These are phyloP conservation scores for Corymbia maculata DNA, from an alignment of 345 rosid species.

Conservation along the genomic window DNA sequence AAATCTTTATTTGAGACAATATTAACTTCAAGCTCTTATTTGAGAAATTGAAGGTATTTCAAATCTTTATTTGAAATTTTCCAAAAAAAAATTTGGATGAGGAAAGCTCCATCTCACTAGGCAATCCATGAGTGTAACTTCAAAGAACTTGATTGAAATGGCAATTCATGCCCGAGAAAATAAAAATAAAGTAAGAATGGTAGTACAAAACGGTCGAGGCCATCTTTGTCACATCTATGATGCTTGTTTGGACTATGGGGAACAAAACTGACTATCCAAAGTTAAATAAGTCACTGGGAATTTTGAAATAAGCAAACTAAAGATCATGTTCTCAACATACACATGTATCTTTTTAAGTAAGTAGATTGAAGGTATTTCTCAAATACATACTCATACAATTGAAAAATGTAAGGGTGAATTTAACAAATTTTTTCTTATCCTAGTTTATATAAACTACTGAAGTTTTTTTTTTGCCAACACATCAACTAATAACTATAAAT, in stretches of 20 bases:
- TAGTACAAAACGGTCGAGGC: background rate
- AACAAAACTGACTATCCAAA: background rate
- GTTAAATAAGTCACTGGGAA: background rate
- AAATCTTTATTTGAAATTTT: background rate
- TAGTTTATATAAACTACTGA: background rate
- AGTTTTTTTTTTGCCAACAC: background rate
- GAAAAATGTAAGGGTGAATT: background rate
- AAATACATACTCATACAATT: background rate
- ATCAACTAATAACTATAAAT: background rate
- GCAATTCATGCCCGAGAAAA: background rate
- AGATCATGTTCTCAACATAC: background rate
- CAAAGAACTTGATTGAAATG: background rate
- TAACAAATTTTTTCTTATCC: background rate
- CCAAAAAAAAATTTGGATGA: background rate
- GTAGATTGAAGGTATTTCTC: background rate
- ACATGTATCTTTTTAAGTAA: background rate
- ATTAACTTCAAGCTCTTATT: too few species aligned
- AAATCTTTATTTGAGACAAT: too few species aligned
- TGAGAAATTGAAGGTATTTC: too few species aligned
- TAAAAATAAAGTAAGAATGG: background rate
- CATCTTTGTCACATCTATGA: background rate
- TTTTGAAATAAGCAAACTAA: background rate
- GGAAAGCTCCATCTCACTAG: background rate
- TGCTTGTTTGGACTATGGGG: background rate
- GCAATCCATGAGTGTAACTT: background rate